These are phyloP conservation scores for Eucalyptus curtisii DNA, from an alignment of 345 rosid genomes.

Conservation along the genomic window DNA sequence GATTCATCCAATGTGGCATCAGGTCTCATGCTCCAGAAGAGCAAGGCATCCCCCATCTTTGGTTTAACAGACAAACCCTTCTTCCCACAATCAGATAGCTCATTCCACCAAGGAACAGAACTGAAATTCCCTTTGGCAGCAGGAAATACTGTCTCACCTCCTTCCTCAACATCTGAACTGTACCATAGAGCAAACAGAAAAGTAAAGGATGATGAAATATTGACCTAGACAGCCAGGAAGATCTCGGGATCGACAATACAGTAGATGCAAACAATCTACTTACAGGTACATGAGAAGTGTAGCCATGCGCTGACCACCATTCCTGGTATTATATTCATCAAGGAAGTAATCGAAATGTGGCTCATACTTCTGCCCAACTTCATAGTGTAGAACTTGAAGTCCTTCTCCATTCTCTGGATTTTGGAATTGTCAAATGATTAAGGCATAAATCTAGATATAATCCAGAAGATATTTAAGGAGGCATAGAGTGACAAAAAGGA, in stretches of 20 bases:
- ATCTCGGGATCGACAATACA: neutral
- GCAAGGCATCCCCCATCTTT: slow-evolving; percentile 94
- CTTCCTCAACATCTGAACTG: slow-evolving; percentile 98
- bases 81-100: slow-evolving; percentile 89
- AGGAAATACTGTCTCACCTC: slow-evolving; percentile 96
- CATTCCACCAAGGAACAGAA: slow-evolving; percentile 90
- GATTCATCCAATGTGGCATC: slow-evolving; percentile 79
- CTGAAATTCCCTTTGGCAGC: slow-evolving; percentile 72
- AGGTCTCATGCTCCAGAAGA: slow-evolving; percentile 98
- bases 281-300: slow-evolving; percentile 98
- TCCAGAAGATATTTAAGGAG: neutral
- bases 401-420: slow-evolving; percentile 88
- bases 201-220: neutral
- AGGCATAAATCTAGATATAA: neutral
- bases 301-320: slow-evolving; percentile 97
- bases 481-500: neutral
- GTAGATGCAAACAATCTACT: slow-evolving; percentile 6
- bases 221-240: neutral
- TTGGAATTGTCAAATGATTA: neutral
- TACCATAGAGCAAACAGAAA: slow-evolving; percentile 1
- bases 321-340: slow-evolving; percentile 79
- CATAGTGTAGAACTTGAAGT: slow-evolving; percentile 91
- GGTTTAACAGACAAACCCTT: slow-evolving; percentile 84
- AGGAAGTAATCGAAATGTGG: slow-evolving; percentile 91
- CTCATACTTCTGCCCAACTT: slow-evolving; percentile 90